A percentile compares a stretch with the other conserved stretches of the same genome.
Conservation (phyloP, 177 flowering plant species). For the Vitis hybrid region DNA sequence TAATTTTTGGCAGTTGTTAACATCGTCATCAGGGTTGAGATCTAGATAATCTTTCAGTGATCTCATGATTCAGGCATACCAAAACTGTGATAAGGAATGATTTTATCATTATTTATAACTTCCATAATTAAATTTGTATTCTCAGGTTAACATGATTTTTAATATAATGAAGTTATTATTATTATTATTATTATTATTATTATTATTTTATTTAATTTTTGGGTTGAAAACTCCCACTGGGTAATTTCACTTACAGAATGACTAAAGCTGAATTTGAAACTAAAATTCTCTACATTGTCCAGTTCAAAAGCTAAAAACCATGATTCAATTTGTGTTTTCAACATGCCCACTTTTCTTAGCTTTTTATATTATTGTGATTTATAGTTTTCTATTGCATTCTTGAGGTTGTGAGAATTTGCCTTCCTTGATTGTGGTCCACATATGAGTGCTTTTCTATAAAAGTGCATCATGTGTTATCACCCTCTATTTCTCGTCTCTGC, state of each 20-base stretch:
- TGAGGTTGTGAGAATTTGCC: not conserved
- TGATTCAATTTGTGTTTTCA: not conserved
- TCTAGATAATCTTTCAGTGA: not conserved
- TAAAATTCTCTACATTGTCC: too few species aligned
- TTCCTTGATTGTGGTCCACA: not conserved
- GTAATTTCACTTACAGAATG: too few species aligned
- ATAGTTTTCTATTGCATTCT: not conserved
- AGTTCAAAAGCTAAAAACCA: too few species aligned
- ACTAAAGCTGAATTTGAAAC: too few species aligned
- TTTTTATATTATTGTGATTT: not conserved
- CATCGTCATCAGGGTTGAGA: not conserved
- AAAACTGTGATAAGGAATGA: not conserved
- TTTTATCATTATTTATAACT: too few species aligned
- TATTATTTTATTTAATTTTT: too few species aligned
- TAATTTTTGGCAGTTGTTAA: too few species aligned
- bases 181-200: too few species aligned
- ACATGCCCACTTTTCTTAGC: not conserved
- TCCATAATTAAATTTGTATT: too few species aligned
- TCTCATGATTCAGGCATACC: not conserved
- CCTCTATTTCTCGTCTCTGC: not conserved
- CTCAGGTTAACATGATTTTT: too few species aligned
- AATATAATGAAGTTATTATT: too few species aligned
- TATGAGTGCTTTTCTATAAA: not conserved
- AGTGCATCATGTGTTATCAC: not conserved
- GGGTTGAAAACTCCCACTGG: too few species aligned